Evolutionary conservation across 2,329 filamentous ascomycete genomes (phyloP), one percentile per base, ranked within the genome.

Genomic region (Hymenoscyphus linearis): DNA sequence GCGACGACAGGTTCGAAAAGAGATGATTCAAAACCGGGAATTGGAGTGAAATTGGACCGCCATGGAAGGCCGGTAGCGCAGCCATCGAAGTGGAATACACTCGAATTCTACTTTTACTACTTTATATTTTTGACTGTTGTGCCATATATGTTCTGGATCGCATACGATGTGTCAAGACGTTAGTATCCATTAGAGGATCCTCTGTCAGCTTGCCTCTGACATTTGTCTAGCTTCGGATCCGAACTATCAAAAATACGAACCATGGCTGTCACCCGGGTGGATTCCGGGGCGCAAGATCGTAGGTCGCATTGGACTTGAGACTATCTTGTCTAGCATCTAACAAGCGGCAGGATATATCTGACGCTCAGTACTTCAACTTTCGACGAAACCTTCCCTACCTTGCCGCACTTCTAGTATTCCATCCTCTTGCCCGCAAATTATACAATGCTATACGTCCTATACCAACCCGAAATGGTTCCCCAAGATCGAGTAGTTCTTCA

Each of bases 131-230:
- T 81, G 34, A 72, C 84, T 5, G 80, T 80, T 60, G 80, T 98
- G 27, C 91, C 91, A 9, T 82, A 86, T 70, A 99, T 99, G 93
- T 91, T 96, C 76, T 96, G 91, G 79, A 81, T 88, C n/a, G 87
- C 89, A 10, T 90, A 92, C 67, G 85, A 90, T 76, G 91, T 96
- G 53, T 99, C 95, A 26, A 84, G 87, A 76, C 83, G 93, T 93
- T 76, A 61, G 81, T 79, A 67, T 59, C 54, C 4, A n/a, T 16
- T n/a, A 40, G 3, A 16, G n/a, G 35, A 16, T 9, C n/a, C n/a
- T 6, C 40, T 14, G 34, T 31, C 37, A 25, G 55, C 40, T 47
- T 47, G 40, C n/a, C 53, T 54, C 65, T 71, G 57, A 69, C 57
- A 55, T 47, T 34, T 14, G 7, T 44, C 59, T 71, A 96, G 92